Conservation (phyloP, 345 rosid species). For the Raphanus raphanistrum region DNA sequence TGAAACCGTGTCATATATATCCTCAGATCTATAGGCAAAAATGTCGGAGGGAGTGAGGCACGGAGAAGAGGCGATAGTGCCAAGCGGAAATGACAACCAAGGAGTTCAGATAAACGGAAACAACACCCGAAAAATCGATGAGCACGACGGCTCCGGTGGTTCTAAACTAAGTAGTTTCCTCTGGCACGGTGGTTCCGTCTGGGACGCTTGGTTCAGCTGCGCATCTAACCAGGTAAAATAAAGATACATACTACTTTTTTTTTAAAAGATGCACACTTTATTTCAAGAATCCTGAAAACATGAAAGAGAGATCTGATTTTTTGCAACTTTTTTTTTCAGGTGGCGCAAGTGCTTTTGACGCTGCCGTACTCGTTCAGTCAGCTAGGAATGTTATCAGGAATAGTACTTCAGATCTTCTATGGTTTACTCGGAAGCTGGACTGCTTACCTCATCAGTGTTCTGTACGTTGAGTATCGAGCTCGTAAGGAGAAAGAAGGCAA, state of each 20-base stretch:
- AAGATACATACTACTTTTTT: not conserved
- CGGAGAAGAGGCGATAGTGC: slow-evolving; percentile 86
- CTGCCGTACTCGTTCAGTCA: slow-evolving; percentile 98
- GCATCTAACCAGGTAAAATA: slow-evolving; percentile 86
- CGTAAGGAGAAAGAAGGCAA: slow-evolving; percentile 93
- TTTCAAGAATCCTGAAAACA: not conserved
- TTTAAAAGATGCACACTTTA: not conserved
- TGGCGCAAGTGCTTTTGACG: slow-evolving; percentile 92
- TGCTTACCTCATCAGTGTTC: slow-evolving; percentile 96
- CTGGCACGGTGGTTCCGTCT: slow-evolving; percentile 98
- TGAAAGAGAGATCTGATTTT: not conserved
- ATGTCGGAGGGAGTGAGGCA: slow-evolving; percentile 55
- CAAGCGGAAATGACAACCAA: slow-evolving; percentile 58
- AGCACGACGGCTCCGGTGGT: slow-evolving; percentile 35
- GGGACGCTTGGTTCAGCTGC: slow-evolving; percentile 99
- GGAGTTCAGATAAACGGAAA: slow-evolving; percentile 30
- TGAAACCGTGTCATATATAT: slow-evolving; percentile 9
- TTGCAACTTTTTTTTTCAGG: slow-evolving; percentile 41
- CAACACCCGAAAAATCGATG: slow-evolving; percentile 43
- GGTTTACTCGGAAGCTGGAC: slow-evolving; percentile 98
- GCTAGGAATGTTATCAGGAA: slow-evolving; percentile 89
- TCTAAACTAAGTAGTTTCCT: slow-evolving; percentile 63
- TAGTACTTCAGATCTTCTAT: slow-evolving; percentile 81
- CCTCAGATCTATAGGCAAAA: slow-evolving; percentile 45
- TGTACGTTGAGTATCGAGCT: slow-evolving; percentile 87